Evolutionary conservation across 78 protist species (phyloP).

Genomic region (Dictyostelium firmibasis): DNA sequence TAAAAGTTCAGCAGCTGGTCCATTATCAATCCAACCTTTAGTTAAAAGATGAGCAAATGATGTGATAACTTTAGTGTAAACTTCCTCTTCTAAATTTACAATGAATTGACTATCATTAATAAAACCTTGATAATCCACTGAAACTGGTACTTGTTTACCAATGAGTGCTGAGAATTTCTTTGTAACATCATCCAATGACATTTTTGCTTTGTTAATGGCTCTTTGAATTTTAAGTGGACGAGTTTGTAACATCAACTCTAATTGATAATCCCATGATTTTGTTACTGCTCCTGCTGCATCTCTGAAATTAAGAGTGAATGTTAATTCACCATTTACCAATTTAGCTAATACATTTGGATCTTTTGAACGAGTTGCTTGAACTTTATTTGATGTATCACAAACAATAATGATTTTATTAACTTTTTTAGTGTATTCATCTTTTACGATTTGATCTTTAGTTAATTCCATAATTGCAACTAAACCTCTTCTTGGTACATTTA

Average conservation of each 20-base stretch:
- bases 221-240: conserved; percentile 59
- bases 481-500: conserved; percentile 23
- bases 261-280: conserved; percentile 54
- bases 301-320: conserved; percentile 29
- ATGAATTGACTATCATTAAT: conserved; percentile 10
- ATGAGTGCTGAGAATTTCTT: background rate
- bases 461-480: background rate
- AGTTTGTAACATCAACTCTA: conserved; percentile 50
- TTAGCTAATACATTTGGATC: conserved; percentile 44
- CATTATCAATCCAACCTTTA: conserved; percentile 26
- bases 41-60: conserved; percentile 3
- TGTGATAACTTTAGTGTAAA: conserved; percentile 39
- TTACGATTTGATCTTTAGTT: conserved; percentile 16
- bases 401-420: conserved; percentile 25
- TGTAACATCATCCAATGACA: background rate
- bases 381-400: conserved; percentile 11
- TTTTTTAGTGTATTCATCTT: background rate
- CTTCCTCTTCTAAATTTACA: conserved; percentile 14
- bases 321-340: conserved; percentile 6
- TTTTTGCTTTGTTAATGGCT: conserved; percentile 17
- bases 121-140: conserved; percentile 17
- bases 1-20: background rate
- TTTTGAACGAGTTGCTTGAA: background rate
- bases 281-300: background rate
- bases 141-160: conserved; percentile 38